A percentile compares a stretch with the other conserved stretches of the same genome.
These are phyloP conservation scores for Cordyceps farinosa DNA, from an alignment of 2,329 filamentous ascomycete genomes.

Conservation along the genomic window DNA sequence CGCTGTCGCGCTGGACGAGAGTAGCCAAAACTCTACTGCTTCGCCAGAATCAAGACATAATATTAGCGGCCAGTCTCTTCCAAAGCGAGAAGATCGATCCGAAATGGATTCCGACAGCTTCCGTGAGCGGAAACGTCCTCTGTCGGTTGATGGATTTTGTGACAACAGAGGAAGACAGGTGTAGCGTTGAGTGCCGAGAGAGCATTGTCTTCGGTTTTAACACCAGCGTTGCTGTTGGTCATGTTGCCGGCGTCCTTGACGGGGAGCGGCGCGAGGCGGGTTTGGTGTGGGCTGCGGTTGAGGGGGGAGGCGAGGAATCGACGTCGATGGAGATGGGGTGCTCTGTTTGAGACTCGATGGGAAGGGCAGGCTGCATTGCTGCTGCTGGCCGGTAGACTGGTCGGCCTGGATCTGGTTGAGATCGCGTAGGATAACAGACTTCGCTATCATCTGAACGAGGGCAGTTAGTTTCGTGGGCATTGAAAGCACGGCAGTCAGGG, in stretches of 20 bases:
- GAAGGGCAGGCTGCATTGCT: conserved; percentile 25
- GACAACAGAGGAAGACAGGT: too few species aligned
- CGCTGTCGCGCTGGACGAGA: too few species aligned
- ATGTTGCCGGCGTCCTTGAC: conserved; percentile 44
- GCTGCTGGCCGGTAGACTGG: conserved; percentile 23
- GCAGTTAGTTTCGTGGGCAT: conserved; percentile 8
- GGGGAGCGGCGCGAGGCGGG: conserved; percentile 46
- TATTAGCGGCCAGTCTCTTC: too few species aligned
- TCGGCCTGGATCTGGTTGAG: conserved; percentile 39
- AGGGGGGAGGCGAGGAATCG: conserved; percentile 31
- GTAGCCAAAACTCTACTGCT: too few species aligned
- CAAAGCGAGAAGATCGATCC: too few species aligned
- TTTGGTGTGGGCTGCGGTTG: conserved; percentile 10
- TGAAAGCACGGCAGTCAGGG: not conserved
- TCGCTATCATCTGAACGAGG: conserved; percentile 40
- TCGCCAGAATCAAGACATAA: too few species aligned
- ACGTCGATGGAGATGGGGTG: conserved; percentile 36
- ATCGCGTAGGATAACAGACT: conserved; percentile 54
- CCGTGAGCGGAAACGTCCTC: too few species aligned
- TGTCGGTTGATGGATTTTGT: too few species aligned
- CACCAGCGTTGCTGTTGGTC: conserved; percentile 19
- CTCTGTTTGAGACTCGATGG: conserved; percentile 35
- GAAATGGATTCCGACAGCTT: too few species aligned
- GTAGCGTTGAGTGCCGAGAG: not conserved
- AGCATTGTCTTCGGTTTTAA: conserved; percentile 28